Evolutionary conservation across 2,329 filamentous ascomycete genomes (phyloP).

Genomic region (Alternaria solani): DNA sequence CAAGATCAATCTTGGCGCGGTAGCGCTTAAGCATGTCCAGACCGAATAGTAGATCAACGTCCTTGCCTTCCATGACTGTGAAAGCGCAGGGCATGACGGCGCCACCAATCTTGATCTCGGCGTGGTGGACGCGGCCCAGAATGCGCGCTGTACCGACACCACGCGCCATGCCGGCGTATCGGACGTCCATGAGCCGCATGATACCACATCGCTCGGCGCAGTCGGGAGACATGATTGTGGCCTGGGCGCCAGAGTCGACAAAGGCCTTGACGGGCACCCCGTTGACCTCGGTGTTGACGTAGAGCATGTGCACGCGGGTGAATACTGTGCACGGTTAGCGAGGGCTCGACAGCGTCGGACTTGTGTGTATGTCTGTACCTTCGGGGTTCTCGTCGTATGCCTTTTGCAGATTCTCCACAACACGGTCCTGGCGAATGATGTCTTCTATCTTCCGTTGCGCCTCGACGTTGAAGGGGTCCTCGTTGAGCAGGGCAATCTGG

Average conservation of each 20-base stretch:
- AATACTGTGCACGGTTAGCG: conserved; percentile 70
- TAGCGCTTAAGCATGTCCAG: conserved; percentile 97
- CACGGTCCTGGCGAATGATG: conserved; percentile 92
- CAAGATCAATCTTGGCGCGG: conserved; percentile 89
- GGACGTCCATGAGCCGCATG: conserved; percentile 91
- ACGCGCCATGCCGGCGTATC: conserved; percentile 89
- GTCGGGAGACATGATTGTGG: conserved; percentile 96
- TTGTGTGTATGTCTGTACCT: conserved; percentile 64
- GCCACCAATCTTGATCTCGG: conserved; percentile 90
- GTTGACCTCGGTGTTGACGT: conserved; percentile 95
- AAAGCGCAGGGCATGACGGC: conserved; percentile 93
- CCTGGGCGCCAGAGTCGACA: conserved; percentile 96
- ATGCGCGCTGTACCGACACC: conserved; percentile 96
- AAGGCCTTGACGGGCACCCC: conserved; percentile 91
- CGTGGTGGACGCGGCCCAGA: conserved; percentile 92
- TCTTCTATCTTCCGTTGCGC: conserved; percentile 93
- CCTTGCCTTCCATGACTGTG: conserved; percentile 99
- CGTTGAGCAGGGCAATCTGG: conserved; percentile 84
- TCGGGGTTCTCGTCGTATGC: conserved; percentile 98
- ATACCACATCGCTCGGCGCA: conserved; percentile 94
- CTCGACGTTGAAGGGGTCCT: conserved; percentile 92
- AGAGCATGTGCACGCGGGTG: conserved; percentile 93
- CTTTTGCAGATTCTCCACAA: conserved; percentile 94
- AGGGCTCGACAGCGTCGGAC: neutral
- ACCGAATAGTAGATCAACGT: conserved; percentile 90